phyloP scores from a whole-genome alignment of 495 filamentous ascomycete species.

The Xylaria intraflava region DNA sequence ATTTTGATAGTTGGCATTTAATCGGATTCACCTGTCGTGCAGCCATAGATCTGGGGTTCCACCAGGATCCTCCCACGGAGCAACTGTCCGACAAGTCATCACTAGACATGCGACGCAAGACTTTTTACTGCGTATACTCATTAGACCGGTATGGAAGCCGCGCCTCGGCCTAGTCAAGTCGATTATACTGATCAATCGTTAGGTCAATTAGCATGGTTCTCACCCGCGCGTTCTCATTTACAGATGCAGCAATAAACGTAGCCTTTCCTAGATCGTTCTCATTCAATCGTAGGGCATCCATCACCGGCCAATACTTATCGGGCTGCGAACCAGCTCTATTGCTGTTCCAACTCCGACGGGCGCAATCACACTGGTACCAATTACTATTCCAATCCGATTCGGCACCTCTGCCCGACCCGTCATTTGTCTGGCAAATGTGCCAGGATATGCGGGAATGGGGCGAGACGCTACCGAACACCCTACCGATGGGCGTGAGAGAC shows the following conservation, averaged over 20 bases:
- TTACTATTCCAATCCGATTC: slow-evolving; percentile 65
- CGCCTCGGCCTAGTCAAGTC: background rate
- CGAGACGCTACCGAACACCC: slow-evolving; percentile 50
- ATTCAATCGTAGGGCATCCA: slow-evolving; percentile 29
- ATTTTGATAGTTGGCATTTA: slow-evolving; percentile 86
- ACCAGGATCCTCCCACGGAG: slow-evolving; percentile 75
- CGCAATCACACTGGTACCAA: slow-evolving; percentile 79
- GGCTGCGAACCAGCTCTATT: slow-evolving; percentile 50
- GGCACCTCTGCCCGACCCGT: slow-evolving; percentile 51
- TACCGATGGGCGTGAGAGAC: slow-evolving; percentile 53
- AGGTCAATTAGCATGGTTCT: slow-evolving; percentile 78
- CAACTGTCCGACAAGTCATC: slow-evolving; percentile 53
- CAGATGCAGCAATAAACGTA: slow-evolving; percentile 77
- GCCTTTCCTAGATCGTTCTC: slow-evolving; percentile 39
- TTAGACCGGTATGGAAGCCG: slow-evolving; percentile 62
- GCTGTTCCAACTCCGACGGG: slow-evolving; percentile 66
- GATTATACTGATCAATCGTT: slow-evolving; percentile 3
- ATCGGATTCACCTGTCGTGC: slow-evolving; percentile 81
- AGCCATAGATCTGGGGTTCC: slow-evolving; percentile 79
- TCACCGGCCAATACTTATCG: slow-evolving; percentile 36
- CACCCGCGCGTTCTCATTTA: slow-evolving; percentile 79
- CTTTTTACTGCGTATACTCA: slow-evolving; percentile 82
- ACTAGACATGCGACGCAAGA: slow-evolving; percentile 66
- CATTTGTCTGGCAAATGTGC: slow-evolving; percentile 58
- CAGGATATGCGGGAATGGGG: slow-evolving; percentile 61